phyloP scores from a whole-genome alignment of 192 early-diverging fungal genomes.

The Mortierella antarctica region DNA sequence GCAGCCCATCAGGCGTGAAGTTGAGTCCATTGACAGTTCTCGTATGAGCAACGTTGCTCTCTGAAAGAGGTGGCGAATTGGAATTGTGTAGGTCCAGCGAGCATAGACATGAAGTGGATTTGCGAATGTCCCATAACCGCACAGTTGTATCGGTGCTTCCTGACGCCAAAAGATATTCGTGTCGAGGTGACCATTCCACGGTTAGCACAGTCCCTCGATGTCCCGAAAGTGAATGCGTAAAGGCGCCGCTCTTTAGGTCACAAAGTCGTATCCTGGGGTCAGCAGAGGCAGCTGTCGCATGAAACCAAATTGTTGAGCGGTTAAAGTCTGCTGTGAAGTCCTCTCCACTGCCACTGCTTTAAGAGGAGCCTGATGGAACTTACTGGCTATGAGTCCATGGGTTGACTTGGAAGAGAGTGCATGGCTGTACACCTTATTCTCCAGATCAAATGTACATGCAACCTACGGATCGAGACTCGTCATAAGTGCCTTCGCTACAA shows the following conservation, averaged over 20 bases:
- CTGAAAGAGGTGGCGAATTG: conserved; percentile 40
- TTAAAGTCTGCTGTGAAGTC: too few relatives aligned
- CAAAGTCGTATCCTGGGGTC: conserved; percentile 80
- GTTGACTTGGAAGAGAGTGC: conserved; percentile 80
- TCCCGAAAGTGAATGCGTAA: conserved; percentile 65
- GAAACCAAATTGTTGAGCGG: too few relatives aligned
- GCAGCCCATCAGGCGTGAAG: conserved; percentile 70
- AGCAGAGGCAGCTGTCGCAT: conserved; percentile 66
- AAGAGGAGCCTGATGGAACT: conserved; percentile 2
- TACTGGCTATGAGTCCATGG: conserved; percentile 83
- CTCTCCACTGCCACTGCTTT: too few relatives aligned
- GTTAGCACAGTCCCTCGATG: conserved; percentile 68
- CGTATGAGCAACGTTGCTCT: conserved; percentile 63
- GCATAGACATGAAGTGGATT: conserved; percentile 71
- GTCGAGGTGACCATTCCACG: conserved; percentile 79
- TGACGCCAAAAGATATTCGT: conserved; percentile 78
- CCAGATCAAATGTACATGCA: conserved; percentile 77
- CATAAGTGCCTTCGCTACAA: neutral
- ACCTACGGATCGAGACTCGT: conserved; percentile 19
- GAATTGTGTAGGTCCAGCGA: conserved; percentile 71
- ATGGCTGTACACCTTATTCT: conserved; percentile 74
- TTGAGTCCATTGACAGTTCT: conserved; percentile 71
- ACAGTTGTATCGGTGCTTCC: conserved; percentile 77
- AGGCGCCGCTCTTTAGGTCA: conserved; percentile 75
- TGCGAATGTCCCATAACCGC: conserved; percentile 89